A percentile compares a stretch with the other conserved stretches of the same genome.
Conservation (phyloP, 495 filamentous ascomycete genomes). For the Talaromyces thailandensis region DNA sequence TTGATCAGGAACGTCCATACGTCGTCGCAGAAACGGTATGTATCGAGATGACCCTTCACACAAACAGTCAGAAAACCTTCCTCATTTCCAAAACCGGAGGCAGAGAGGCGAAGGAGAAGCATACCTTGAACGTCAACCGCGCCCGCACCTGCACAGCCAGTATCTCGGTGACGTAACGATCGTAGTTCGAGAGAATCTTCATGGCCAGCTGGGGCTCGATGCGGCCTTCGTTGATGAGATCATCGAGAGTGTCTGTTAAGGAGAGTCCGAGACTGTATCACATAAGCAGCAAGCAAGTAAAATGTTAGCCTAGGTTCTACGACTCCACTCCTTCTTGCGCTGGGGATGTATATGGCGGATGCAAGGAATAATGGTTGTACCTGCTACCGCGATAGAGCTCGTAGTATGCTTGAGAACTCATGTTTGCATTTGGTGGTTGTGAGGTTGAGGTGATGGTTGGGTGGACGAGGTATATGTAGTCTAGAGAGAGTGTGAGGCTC, state of each 20-base stretch:
- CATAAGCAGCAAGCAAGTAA: neutral
- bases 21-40: constrained; percentile 99
- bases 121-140: constrained; percentile 91
- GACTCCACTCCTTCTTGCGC: neutral
- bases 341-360: neutral
- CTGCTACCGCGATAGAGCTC: constrained; percentile 97
- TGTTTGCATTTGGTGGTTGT: constrained; percentile 11
- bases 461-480: constrained; percentile 1
- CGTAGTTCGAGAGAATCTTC: constrained; percentile 92
- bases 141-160: constrained; percentile 86
- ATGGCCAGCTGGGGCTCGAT: constrained; percentile 98
- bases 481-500: neutral
- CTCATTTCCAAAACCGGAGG: neutral
- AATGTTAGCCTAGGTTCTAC: neutral
- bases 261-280: constrained; percentile 73
- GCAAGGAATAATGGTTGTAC: constrained; percentile 39
- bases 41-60: constrained; percentile 85
- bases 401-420: constrained; percentile 55
- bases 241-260: constrained; percentile 92
- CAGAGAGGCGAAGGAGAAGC: constrained; percentile 1
- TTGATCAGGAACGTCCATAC: constrained; percentile 99
- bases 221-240: constrained; percentile 80
- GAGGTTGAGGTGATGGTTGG: constrained; percentile 7
- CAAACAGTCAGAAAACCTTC: neutral
- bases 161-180: constrained; percentile 79